Conservation (phyloP, 2,329 filamentous ascomycete species). For the Alternaria atra region DNA sequence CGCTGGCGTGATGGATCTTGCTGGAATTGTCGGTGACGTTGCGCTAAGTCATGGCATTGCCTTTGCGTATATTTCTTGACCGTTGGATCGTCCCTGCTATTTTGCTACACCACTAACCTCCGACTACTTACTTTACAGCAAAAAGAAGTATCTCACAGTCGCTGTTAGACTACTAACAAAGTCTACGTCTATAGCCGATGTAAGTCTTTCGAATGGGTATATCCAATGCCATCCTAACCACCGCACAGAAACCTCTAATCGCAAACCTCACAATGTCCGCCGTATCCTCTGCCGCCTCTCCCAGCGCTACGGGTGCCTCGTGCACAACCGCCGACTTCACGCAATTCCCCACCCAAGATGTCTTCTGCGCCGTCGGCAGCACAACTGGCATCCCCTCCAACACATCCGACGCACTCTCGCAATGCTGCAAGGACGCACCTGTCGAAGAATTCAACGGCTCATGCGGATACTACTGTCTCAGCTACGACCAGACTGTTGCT, state of each 20-base stretch:
- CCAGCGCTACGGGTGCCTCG: constrained; percentile 24
- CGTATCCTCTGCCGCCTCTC: constrained; percentile 26
- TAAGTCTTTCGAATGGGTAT: not conserved
- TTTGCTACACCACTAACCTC: constrained; percentile 1
- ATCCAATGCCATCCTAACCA: not conserved
- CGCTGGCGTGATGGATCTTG: not conserved
- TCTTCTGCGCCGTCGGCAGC: constrained; percentile 41
- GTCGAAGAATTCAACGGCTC: constrained; percentile 40
- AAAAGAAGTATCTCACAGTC: not conserved
- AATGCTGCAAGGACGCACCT: constrained; percentile 45
- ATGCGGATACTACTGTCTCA: constrained; percentile 45
- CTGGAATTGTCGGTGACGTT: constrained; percentile 17
- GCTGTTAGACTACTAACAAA: not conserved
- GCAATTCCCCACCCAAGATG: constrained; percentile 38
- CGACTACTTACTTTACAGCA: not conserved
- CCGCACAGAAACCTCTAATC: not conserved
- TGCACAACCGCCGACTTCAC: constrained; percentile 39
- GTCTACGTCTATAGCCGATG: not conserved
- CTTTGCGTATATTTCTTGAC: constrained; percentile 5
- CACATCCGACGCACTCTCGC: constrained; percentile 33
- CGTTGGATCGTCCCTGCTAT: not conserved
- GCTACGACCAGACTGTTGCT: constrained; percentile 35
- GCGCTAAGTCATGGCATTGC: constrained; percentile 5
- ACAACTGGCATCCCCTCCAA: constrained; percentile 33
- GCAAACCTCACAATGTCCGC: constrained; percentile 23